These are phyloP conservation scores for Punctularia strigosozonata DNA, from an alignment of 768 basidiomycete genomes.

Conservation along the genomic window DNA sequence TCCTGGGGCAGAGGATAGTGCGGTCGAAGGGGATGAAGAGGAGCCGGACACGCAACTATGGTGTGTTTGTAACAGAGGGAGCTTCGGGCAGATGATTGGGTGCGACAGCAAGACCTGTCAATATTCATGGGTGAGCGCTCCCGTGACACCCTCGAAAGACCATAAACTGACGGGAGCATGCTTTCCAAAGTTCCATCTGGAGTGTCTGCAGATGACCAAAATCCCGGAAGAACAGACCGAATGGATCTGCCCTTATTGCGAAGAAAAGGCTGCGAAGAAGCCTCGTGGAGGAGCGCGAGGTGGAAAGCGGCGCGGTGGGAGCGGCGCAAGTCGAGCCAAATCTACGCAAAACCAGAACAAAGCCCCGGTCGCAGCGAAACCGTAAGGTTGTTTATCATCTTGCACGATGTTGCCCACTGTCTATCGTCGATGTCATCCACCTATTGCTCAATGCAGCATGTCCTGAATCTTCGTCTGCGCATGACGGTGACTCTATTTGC, in stretches of 20 bases:
- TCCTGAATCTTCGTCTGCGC: no score
- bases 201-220: conserved; percentile 55
- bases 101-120: conserved; percentile 78
- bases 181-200: conserved; percentile 59
- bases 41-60: no score
- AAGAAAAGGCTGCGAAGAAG: conserved; percentile 39
- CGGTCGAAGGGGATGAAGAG: conserved; percentile 45
- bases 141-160: conserved; percentile 4
- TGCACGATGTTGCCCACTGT: no score
- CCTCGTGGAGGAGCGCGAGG: conserved; percentile 40
- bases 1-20: conserved; percentile 25
- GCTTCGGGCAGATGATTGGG: conserved; percentile 92
- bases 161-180: conserved; percentile 6
- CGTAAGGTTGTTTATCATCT: no score
- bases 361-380: no score
- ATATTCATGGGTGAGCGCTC: conserved; percentile 75
- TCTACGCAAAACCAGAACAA: no score
- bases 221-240: conserved; percentile 59
- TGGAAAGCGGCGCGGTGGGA: conserved; percentile 29
- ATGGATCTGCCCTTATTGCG: conserved; percentile 71
- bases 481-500: no score
- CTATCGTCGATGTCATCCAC: no score
- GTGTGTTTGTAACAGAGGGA: conserved; percentile 78
- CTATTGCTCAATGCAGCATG: no score
- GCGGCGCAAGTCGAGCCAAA: no score